Evolutionary conservation across 805 yeast species (phyloP), one percentile per base, ranked within the genome.

Genomic region (Candida verbasci): DNA sequence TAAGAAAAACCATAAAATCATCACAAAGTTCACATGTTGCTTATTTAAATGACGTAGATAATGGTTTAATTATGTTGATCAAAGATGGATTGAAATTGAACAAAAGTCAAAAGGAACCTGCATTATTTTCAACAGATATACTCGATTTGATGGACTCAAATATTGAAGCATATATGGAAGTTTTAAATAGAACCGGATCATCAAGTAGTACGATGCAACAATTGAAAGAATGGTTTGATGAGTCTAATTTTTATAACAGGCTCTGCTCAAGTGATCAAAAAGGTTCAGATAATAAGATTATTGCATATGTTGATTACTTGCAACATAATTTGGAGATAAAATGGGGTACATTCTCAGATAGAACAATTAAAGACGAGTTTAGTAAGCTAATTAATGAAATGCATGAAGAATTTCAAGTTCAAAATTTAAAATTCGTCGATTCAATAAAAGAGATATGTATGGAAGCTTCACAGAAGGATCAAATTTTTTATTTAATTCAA

Each of bases 141-240:
- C 45, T 53, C 3, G 46, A 42, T 3, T 34, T 56, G 16, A 56
- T 63, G 35, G 64, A 60, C 24, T 38, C 39, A 9, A 55, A 62
- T 36, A 43, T 62, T 31, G 53, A 52, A 14, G 25, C 37, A 8
- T 66, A 66, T 38, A 53, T 63, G 21, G 41, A 44, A 10, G 29
- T 34, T 10, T 28, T 50, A 0, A 33, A 46, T 2, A 37, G 16
- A 18, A 22, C 17, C 4, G 25, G 12, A 4, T 6, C n/a, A 7
- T 4, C 16, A 9, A 17, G n/a, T 12, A 31, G 24, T 12, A 24
- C 39, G 1, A 21, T 33, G 1, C 33, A 21, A 11, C 24, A 29
- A 3, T 7, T 44, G 12, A n/a, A 32, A 5, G 17, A 9, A 8
- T 42, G 41, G 43, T 42, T 42, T 25, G 14, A 26, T 12, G 27